phyloP scores from a whole-genome alignment of 2,329 filamentous ascomycete genomes.

The Trichoderma semiorbis region DNA sequence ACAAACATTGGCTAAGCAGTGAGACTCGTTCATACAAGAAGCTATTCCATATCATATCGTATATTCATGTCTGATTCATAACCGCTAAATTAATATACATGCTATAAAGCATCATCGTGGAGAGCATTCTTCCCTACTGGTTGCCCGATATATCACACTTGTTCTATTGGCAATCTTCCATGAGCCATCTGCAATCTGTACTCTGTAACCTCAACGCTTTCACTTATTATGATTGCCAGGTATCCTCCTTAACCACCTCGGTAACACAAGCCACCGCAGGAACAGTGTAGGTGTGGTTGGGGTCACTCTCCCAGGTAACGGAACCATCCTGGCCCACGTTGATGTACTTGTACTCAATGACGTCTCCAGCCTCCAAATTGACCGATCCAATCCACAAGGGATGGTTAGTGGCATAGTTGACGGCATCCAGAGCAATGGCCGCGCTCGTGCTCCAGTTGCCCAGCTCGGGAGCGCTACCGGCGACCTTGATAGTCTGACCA shows the following conservation, averaged over 20 bases:
- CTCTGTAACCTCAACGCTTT: background rate
- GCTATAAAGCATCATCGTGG: background rate
- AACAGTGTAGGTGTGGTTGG: conserved; percentile 41
- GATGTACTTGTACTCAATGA: conserved; percentile 65
- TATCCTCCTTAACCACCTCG: conserved; percentile 27
- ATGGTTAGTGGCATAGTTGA: conserved; percentile 55
- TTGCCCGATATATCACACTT: background rate
- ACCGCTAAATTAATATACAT: conserved; percentile 9
- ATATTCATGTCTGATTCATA: conserved; percentile 5
- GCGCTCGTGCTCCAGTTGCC: conserved; percentile 58
- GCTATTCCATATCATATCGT: background rate
- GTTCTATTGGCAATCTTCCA: background rate
- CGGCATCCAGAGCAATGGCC: conserved; percentile 56
- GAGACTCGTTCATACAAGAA: background rate
- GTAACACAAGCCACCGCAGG: conserved; percentile 30
- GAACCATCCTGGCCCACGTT: conserved; percentile 52
- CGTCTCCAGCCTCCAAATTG: conserved; percentile 50
- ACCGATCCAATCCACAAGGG: conserved; percentile 60
- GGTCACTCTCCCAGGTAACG: conserved; percentile 63
- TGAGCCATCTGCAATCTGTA: background rate
- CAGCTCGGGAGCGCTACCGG: conserved; percentile 56
- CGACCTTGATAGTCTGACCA: conserved; percentile 64
- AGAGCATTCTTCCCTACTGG: background rate
- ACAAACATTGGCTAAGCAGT: background rate
- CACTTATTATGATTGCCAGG: conserved; percentile 27